phyloP scores from a whole-genome alignment of 2,329 filamentous ascomycete species.

The Colletotrichum sp. region DNA sequence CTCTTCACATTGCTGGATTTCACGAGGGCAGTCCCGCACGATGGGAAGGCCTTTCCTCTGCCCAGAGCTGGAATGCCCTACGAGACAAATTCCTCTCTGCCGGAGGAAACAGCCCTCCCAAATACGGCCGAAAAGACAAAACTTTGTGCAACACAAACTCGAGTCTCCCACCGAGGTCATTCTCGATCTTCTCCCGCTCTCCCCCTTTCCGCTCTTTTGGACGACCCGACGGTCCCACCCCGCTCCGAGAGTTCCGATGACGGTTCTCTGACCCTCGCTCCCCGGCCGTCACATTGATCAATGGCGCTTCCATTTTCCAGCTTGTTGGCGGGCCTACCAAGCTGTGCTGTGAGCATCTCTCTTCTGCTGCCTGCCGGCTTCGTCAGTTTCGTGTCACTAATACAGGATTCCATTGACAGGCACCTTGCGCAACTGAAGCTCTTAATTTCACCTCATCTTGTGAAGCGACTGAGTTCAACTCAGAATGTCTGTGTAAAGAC shows the following conservation, averaged over 20 bases:
- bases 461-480: background rate
- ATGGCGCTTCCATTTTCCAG: background rate
- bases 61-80: background rate
- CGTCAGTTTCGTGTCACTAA: background rate
- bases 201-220: background rate
- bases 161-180: background rate
- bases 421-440: background rate
- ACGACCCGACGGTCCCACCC: background rate
- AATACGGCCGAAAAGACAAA: background rate
- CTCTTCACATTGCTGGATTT: background rate
- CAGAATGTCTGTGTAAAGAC: background rate
- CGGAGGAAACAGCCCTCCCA: background rate
- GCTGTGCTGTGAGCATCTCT: conserved; percentile 1
- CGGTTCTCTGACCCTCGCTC: background rate
- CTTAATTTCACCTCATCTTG: background rate
- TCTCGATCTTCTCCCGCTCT: background rate
- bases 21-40: background rate
- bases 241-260: background rate
- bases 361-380: background rate
- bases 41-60: background rate
- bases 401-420: background rate
- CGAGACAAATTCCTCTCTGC: background rate
- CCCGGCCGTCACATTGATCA: background rate
- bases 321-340: background rate
- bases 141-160: background rate